Evolutionary conservation across 352 stramenopile species (phyloP).

Genomic region (Phytophthora hibernalis): DNA sequence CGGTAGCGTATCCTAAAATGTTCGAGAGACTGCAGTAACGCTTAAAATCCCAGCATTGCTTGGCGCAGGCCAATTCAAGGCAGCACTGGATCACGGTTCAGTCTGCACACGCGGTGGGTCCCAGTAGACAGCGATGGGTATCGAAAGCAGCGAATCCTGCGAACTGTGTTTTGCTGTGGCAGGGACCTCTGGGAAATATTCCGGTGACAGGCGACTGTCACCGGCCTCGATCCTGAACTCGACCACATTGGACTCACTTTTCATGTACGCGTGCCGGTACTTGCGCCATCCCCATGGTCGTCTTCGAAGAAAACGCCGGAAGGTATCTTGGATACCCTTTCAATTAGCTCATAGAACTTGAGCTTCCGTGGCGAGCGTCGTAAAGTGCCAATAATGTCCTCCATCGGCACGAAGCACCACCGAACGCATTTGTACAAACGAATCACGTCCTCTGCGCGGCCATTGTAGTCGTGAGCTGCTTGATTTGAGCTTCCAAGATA

Average conservation of each 20-base stretch:
- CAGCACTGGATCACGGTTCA: background rate
- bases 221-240: conserved; percentile 75
- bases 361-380: conserved; percentile 49
- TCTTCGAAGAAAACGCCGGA: conserved; percentile 36
- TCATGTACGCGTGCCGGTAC: conserved; percentile 37
- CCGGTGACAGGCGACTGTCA: conserved; percentile 40
- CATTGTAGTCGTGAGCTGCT: conserved; percentile 36
- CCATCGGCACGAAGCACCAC: conserved; percentile 67
- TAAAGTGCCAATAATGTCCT: conserved; percentile 64
- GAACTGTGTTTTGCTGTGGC: conserved; percentile 3
- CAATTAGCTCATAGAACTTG: conserved; percentile 68
- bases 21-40: too few species aligned
- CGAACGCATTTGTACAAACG: conserved; percentile 67
- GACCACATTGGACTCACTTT: conserved; percentile 47
- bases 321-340: conserved; percentile 38
- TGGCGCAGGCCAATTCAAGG: too few species aligned
- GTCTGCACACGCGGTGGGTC: conserved; percentile 5
- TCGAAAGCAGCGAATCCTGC: conserved; percentile 21
- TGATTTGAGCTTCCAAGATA: conserved; percentile 12
- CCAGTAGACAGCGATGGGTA: conserved; percentile 8
- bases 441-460: conserved; percentile 48
- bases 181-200: conserved; percentile 23
- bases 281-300: conserved; percentile 41
- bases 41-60: too few species aligned
- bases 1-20: too few species aligned